Evolutionary conservation across 805 yeast genomes (phyloP).

Genomic region (Nakazawaea pomicola): DNA sequence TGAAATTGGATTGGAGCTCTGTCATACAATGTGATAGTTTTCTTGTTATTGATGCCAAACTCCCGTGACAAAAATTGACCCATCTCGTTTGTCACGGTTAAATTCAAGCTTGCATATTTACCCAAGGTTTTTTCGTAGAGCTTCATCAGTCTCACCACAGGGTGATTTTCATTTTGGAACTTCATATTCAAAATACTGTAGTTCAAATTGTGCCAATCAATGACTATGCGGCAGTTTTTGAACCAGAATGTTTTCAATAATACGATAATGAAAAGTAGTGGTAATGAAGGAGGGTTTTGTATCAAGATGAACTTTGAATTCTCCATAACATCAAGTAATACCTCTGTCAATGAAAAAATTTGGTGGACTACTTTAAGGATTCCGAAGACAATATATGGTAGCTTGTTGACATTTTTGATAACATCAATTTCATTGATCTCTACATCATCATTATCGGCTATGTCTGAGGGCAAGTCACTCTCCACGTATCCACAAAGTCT

Average conservation of each 20-base stretch:
- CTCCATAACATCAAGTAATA: constrained; percentile 52
- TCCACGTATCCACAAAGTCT: constrained; percentile 82
- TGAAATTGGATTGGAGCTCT: constrained; percentile 71
- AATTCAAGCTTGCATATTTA: constrained; percentile 58
- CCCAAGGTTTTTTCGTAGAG: constrained; percentile 63
- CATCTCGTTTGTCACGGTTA: constrained; percentile 80
- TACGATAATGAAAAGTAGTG: constrained; percentile 63
- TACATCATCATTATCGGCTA: constrained; percentile 45
- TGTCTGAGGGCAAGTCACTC: constrained; percentile 43
- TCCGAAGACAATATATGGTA: constrained; percentile 59
- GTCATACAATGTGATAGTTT: constrained; percentile 70
- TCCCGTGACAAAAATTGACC: constrained; percentile 49
- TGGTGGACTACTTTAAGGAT: constrained; percentile 56
- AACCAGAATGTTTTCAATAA: constrained; percentile 40
- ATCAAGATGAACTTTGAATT: constrained; percentile 61
- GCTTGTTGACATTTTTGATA: constrained; percentile 28
- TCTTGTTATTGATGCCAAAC: constrained; percentile 46
- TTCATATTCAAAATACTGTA: constrained; percentile 73
- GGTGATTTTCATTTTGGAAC: constrained; percentile 47
- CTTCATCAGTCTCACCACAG: constrained; percentile 55
- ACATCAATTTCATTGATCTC: constrained; percentile 44
- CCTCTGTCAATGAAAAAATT: constrained; percentile 35
- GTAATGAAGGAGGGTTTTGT: constrained; percentile 92
- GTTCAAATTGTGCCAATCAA: constrained; percentile 97
- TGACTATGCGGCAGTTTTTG: constrained; percentile 56